Conservation (phyloP, 192 early-diverging fungal species). For the Backusella luteola region DNA sequence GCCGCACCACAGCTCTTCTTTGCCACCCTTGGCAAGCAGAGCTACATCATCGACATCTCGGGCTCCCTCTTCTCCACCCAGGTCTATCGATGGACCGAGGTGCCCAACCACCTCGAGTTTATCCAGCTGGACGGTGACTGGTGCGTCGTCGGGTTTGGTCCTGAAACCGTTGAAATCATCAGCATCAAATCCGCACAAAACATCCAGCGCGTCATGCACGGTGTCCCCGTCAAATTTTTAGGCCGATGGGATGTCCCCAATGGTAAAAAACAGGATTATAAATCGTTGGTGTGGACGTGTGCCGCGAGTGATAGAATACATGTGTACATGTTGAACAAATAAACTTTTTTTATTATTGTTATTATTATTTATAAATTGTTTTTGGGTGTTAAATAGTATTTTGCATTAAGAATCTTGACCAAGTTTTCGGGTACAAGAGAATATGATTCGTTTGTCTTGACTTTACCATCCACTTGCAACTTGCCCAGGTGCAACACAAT, state of each 20-base stretch:
- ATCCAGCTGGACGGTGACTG: slow-evolving; percentile 7
- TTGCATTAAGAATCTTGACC: background rate
- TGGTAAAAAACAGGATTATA: background rate
- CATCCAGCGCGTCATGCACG: slow-evolving; percentile 22
- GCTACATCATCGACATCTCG: slow-evolving; percentile 32
- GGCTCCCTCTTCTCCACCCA: slow-evolving; percentile 32
- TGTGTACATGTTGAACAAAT: slow-evolving; percentile 31
- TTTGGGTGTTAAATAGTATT: background rate
- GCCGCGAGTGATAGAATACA: slow-evolving; percentile 16
- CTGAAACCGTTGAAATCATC: slow-evolving; percentile 21
- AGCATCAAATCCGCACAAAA: slow-evolving; percentile 20
- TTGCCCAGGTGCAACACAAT: slow-evolving; percentile 58
- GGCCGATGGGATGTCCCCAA: slow-evolving; percentile 16
- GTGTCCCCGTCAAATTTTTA: slow-evolving; percentile 23
- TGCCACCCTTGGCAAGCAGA: slow-evolving; percentile 26
- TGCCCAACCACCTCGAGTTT: slow-evolving; percentile 31
- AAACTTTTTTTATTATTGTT: background rate
- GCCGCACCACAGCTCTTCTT: slow-evolving; percentile 35
- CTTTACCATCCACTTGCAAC: slow-evolving; percentile 46
- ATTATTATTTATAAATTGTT: slow-evolving; percentile 5
- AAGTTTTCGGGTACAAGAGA: background rate
- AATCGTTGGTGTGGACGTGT: slow-evolving; percentile 30
- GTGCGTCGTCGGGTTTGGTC: slow-evolving; percentile 32
- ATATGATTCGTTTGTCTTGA: background rate
- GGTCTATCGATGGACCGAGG: slow-evolving; percentile 21